Evolutionary conservation across 1,139 yeast genomes (phyloP).

Genomic region (Geotrichum klebahnii): DNA sequence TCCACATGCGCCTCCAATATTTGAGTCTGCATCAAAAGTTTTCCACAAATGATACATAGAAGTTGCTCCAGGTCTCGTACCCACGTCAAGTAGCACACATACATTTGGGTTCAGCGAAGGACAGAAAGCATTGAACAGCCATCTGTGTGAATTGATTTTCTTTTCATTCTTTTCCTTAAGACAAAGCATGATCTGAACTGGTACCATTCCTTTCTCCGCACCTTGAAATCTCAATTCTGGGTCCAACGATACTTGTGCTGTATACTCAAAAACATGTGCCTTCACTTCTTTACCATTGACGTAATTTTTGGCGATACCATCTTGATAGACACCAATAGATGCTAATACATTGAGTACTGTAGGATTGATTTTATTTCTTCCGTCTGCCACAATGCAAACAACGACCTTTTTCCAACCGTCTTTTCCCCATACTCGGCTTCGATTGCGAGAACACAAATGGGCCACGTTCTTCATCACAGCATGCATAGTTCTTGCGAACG

Average conservation of each 20-base stretch:
- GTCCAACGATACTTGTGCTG: constrained; percentile 57
- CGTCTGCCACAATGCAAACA: constrained; percentile 86
- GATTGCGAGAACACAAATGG: constrained; percentile 68
- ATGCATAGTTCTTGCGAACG: constrained; percentile 85
- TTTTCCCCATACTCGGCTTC: constrained; percentile 49
- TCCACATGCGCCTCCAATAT: constrained; percentile 94
- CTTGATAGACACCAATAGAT: constrained; percentile 92
- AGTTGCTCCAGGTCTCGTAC: constrained; percentile 82
- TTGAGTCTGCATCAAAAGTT: constrained; percentile 76
- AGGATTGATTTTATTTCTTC: constrained; percentile 83
- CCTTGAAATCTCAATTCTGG: constrained; percentile 50
- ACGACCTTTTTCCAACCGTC: constrained; percentile 97
- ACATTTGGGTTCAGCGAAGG: constrained; percentile 83
- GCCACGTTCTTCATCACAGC: constrained; percentile 90
- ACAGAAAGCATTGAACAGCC: constrained; percentile 93
- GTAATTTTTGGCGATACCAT: constrained; percentile 85
- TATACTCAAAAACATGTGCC: constrained; percentile 90
- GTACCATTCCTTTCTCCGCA: constrained; percentile 50
- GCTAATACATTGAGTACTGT: constrained; percentile 79
- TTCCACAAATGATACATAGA: constrained; percentile 86
- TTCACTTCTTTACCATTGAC: constrained; percentile 83
- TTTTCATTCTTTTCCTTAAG: constrained; percentile 85
- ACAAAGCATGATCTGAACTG: constrained; percentile 87
- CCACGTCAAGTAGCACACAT: constrained; percentile 82
- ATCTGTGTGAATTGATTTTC: constrained; percentile 92